Evolutionary conservation across 148 eudicot genomes (phyloP), one percentile per base, ranked within the genome.

Genomic region (Limonium bicolor): DNA sequence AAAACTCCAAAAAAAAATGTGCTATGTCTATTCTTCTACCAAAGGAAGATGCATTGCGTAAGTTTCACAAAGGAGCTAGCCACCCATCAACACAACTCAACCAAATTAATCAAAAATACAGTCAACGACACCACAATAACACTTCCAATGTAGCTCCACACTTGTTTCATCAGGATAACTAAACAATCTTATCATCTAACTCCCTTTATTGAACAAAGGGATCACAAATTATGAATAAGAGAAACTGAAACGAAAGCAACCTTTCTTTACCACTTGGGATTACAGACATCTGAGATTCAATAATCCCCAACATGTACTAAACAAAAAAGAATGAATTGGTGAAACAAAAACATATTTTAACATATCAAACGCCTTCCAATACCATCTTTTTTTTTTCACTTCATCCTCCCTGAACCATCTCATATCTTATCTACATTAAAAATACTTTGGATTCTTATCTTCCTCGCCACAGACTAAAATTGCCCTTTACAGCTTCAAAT

Each of bases 151-250:
- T n/a, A n/a, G n/a, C n/a, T n/a, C n/a, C n/a, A n/a, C n/a, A n/a
- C n/a, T n/a, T n/a, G n/a, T n/a, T n/a, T n/a, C n/a, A n/a, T n/a
- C n/a, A n/a, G n/a, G n/a, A n/a, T n/a, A n/a, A n/a, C n/a, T n/a
- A n/a, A n/a, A n/a, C n/a, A n/a, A 23, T 23, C 47, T 42, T 17
- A 11, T 38, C 24, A 23, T 14, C 25, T 11, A 43, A 41, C 18
- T 43, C 48, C 48, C 48, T 31, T 43, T 43, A 43, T 43, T 43
- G 48, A 25, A 43, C 19, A 18, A 24, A 43, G 4, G 33, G 25
- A 13, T 6, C 48, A 24, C 27, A 43, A 43, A 43, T 43, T 43
- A 43, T 43, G 48, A 43, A 43, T 43, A 24, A 43, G n/a, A 43
- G 30, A 43, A 5, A 28, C 15, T 43, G 11, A 43, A 41, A 3